A percentile compares a stretch with the other conserved stretches of the same genome.
These are phyloP conservation scores for Mortierella sp. DNA, from an alignment of 371 early-diverging fungal genomes.

Conservation along the genomic window DNA sequence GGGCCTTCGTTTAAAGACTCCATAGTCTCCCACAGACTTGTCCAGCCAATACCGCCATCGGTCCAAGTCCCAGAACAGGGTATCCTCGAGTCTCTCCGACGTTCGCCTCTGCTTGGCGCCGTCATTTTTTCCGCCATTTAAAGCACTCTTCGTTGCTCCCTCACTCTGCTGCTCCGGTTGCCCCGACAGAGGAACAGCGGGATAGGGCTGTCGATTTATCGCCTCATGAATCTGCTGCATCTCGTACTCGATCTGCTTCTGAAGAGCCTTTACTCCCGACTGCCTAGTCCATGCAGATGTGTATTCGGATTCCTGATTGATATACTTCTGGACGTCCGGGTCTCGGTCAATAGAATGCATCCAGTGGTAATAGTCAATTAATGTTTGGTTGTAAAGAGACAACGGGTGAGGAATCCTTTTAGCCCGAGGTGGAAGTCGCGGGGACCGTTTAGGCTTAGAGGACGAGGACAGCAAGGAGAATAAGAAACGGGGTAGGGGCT, in stretches of 20 bases:
- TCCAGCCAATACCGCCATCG: conserved; percentile 52
- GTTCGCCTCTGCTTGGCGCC: no score
- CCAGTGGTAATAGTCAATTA: conserved; percentile 61
- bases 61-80: conserved; percentile 46
- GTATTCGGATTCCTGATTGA: conserved; percentile 56
- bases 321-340: conserved; percentile 56
- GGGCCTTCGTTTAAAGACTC: conserved; percentile 35
- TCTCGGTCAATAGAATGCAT: conserved; percentile 54
- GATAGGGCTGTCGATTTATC: conserved; percentile 1
- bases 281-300: conserved; percentile 32
- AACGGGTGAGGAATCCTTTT: conserved; percentile 45
- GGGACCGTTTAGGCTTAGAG: background rate
- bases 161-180: background rate
- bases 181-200: background rate
- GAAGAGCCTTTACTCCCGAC: conserved; percentile 20
- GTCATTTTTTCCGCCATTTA: no score
- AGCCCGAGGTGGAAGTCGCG: conserved; percentile 34
- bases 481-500: background rate
- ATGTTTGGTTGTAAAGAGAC: conserved; percentile 49
- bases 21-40: conserved; percentile 14
- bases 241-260: conserved; percentile 33
- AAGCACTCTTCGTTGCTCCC: background rate
- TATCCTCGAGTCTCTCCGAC: conserved; percentile 29
- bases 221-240: conserved; percentile 14
- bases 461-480: background rate